phyloP scores from a whole-genome alignment of 2,329 filamentous ascomycete species.

The Penicillium sp. region DNA sequence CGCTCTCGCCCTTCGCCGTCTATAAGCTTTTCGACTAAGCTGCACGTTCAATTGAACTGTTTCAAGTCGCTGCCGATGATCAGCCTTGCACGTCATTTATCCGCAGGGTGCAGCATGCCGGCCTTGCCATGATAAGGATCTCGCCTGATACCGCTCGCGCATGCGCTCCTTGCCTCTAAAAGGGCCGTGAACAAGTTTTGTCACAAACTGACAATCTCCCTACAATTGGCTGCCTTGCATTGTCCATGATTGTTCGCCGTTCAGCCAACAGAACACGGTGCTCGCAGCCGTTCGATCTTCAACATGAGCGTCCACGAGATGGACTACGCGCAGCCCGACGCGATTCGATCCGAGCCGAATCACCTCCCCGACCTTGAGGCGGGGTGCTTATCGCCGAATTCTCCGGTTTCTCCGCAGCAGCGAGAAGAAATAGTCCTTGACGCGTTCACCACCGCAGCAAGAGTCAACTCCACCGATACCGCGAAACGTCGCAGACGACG shows the following conservation, averaged over 20 bases:
- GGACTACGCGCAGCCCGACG: constrained; percentile 30
- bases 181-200: neutral
- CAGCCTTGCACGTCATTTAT: constrained; percentile 12
- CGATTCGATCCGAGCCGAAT: constrained; percentile 17
- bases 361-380: constrained; percentile 38
- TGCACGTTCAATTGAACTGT: neutral
- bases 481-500: constrained; percentile 35
- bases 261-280: neutral
- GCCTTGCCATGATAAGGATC: constrained; percentile 4
- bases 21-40: neutral
- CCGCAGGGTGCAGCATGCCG: constrained; percentile 4
- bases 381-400: constrained; percentile 24
- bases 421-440: constrained; percentile 22
- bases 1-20: too few relatives aligned
- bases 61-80: neutral
- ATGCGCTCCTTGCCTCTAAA: neutral
- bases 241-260: constrained; percentile 1
- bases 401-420: constrained; percentile 18
- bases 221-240: neutral
- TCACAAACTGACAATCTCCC: neutral
- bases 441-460: constrained; percentile 25
- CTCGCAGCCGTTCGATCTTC: neutral
- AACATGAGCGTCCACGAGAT: constrained; percentile 34
- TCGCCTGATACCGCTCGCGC: neutral
- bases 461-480: constrained; percentile 34